These are phyloP conservation scores for Platanus orientalis DNA, from an alignment of 164 flowering plant genomes.

Conservation along the genomic window DNA sequence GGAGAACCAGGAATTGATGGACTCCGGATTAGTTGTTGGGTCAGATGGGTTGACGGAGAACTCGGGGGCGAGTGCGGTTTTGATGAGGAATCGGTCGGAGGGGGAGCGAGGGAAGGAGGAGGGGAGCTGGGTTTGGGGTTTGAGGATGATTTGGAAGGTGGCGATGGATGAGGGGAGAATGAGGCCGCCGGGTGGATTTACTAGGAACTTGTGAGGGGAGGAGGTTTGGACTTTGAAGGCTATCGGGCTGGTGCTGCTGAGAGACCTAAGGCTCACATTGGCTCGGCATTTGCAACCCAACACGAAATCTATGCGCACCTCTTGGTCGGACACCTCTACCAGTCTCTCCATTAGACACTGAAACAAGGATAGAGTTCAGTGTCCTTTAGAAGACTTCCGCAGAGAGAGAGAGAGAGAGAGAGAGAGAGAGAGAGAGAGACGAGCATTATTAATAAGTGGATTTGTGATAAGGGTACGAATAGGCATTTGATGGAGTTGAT, in stretches of 20 bases:
- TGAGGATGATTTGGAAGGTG: constrained; percentile 67
- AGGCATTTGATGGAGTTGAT: too few relatives aligned
- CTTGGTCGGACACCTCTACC: constrained; percentile 47
- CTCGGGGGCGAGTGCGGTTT: constrained; percentile 31
- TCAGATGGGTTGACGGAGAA: constrained; percentile 9
- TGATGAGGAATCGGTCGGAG: constrained; percentile 68
- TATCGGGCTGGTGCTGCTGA: constrained; percentile 33
- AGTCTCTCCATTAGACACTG: constrained; percentile 30
- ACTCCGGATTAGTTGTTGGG: constrained; percentile 17
- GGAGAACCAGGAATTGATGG: constrained; percentile 39
- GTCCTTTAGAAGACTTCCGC: too few relatives aligned
- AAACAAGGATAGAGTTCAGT: not conserved
- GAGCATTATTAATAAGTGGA: too few relatives aligned
- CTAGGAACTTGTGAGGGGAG: constrained; percentile 71
- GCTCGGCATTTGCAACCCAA: constrained; percentile 55
- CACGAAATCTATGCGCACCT: constrained; percentile 49
- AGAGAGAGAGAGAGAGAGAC: too few relatives aligned
- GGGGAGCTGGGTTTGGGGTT: constrained; percentile 59
- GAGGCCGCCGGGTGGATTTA: constrained; percentile 65
- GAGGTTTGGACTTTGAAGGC: constrained; percentile 83
- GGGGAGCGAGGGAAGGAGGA: constrained; percentile 63
- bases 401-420: too few relatives aligned
- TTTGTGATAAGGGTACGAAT: too few relatives aligned
- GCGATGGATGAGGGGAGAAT: constrained; percentile 43
- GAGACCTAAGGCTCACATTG: constrained; percentile 45